Evolutionary conservation across 441 rosid genomes (phyloP).

Genomic region (Biscutella laevigata): DNA sequence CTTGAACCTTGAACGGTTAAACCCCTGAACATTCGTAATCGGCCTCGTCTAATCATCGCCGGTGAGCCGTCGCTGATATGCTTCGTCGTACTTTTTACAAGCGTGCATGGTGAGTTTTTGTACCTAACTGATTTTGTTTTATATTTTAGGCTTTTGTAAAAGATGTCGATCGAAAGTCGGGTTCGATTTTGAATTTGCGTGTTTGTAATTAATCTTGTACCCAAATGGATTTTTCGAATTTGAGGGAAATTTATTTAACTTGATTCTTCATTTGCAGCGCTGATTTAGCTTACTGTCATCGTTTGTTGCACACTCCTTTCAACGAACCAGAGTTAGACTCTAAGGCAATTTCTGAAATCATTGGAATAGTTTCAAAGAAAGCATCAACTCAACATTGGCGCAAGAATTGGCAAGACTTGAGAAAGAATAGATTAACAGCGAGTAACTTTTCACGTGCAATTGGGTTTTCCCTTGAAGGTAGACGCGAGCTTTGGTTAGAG

Average conservation of each 20-base stretch:
- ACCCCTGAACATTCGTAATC: neutral
- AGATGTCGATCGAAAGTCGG: neutral
- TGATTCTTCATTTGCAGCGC: constrained; percentile 5
- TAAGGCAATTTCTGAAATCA: constrained; percentile 8
- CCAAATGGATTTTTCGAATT: neutral
- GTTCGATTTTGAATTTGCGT: neutral
- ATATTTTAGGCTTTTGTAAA: neutral
- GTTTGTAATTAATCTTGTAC: neutral
- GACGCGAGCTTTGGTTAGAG: constrained; percentile 62
- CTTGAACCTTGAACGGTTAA: no score
- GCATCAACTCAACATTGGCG: constrained; percentile 31
- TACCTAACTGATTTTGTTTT: neutral
- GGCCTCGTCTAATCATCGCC: neutral
- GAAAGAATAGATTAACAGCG: constrained; percentile 43
- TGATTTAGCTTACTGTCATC: constrained; percentile 17
- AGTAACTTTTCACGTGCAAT: constrained; percentile 54
- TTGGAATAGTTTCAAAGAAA: constrained; percentile 1
- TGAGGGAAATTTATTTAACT: neutral
- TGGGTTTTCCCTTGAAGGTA: constrained; percentile 43
- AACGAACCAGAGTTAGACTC: constrained; percentile 8
- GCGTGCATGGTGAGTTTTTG: constrained; percentile 8
- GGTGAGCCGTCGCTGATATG: constrained; percentile 17
- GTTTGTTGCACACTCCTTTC: constrained; percentile 14
- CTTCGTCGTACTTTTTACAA: constrained; percentile 10
- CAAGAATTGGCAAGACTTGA: constrained; percentile 37